Base-by-base conservation (phyloP, 176 grass and related monocot genomes). In the Saccharum spontaneum region DNA sequence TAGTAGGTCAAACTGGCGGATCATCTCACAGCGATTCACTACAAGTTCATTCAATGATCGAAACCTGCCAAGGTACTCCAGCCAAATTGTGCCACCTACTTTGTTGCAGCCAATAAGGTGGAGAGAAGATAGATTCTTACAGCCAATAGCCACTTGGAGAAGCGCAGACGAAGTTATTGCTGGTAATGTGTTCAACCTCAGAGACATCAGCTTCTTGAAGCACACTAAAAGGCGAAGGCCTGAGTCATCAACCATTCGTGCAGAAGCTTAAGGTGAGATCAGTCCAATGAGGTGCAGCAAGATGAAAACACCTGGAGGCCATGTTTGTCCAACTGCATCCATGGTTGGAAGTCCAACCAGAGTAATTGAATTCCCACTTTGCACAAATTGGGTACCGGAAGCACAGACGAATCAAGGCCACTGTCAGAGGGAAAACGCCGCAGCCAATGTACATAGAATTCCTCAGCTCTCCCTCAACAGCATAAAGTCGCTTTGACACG, bases 141-240 rank as follows among this genome's bases (percentile, higher is more conserved):
- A 93, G 71, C 87, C 91, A 18, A 82, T 71, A 76, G 66, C 87
- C 22, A 93, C 46, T 13, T 84, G 85, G 50, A 93, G 81, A 85
- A 90, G 79, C 6, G 87, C 91, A 45, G 36, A 73, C 61, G 91
- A 93, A 82, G 69, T 90, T 43, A 93, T 70, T 10, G 55, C 50
- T 1, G 80, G 88, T 18, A 78, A 37, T 57, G 50, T 77, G 75
- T 85, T 93, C 39, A 93, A 63, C 87, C 84, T 83, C 18, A 90
- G 69, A 26, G 88, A 90, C 30, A 54, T 87, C 65, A 93, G 57
- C 24, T 89, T 93, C 85, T 78, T 77, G 69, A 44, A 72, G 6
- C 69, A 5, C 23, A 11, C 69, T 23, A 72, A 22, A 72, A 15
- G 14, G 1, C 22, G 11, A 45, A 72, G 69, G 43, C 69, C 69